phyloP scores from a whole-genome alignment of 805 yeast species.

The Yarrowia porcina region DNA sequence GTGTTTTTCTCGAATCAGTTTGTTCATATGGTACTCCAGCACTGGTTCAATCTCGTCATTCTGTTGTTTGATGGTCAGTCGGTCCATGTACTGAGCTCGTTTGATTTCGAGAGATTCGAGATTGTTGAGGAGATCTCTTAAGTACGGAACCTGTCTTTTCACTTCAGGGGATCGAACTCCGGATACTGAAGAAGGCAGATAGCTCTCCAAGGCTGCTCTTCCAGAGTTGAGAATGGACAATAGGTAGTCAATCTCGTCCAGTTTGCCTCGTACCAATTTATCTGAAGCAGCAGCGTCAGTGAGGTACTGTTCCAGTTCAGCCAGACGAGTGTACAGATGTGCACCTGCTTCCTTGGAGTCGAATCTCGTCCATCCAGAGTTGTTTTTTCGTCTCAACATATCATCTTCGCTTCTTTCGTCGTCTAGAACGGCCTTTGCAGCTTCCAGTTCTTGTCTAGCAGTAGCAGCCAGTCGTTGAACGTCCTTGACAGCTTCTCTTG shows the following conservation, averaged over 20 bases:
- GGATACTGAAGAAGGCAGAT: constrained; percentile 37
- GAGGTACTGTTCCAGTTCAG: constrained; percentile 49
- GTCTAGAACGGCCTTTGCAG: constrained; percentile 40
- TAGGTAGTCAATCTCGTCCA: constrained; percentile 47
- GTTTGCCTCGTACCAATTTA: constrained; percentile 46
- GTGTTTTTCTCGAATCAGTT: not conserved
- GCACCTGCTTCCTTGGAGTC: constrained; percentile 47
- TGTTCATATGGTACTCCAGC: not conserved
- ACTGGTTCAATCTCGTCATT: constrained; percentile 14
- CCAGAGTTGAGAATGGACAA: constrained; percentile 47
- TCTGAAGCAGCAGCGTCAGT: constrained; percentile 64
- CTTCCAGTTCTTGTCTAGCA: constrained; percentile 42
- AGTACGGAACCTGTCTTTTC: not conserved
- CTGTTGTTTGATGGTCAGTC: constrained; percentile 5
- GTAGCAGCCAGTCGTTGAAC: constrained; percentile 45
- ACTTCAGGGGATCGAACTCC: constrained; percentile 30
- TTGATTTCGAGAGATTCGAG: constrained; percentile 29
- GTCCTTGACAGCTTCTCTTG: constrained; percentile 47
- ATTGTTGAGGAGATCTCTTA: constrained; percentile 9
- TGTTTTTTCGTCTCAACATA: constrained; percentile 52
- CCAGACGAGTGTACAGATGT: constrained; percentile 43
- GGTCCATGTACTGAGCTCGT: constrained; percentile 31
- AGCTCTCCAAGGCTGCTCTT: constrained; percentile 33
- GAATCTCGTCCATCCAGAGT: constrained; percentile 52
- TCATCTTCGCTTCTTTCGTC: constrained; percentile 57